Evolutionary conservation across 208 protist species (phyloP).

Genomic region (Novymonas esmeraldas): DNA sequence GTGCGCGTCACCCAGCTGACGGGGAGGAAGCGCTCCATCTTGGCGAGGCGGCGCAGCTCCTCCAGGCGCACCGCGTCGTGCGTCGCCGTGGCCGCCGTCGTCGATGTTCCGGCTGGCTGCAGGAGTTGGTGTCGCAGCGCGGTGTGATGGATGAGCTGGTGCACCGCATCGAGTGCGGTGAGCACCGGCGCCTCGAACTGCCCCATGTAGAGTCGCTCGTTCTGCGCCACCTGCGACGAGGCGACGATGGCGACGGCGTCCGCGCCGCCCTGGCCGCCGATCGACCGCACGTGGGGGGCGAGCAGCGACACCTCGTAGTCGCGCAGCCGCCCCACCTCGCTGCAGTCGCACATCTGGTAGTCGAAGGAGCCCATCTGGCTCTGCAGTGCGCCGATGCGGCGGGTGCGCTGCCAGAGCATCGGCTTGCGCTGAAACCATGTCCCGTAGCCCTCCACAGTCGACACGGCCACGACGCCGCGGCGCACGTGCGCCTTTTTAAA

Average conservation of each 20-base stretch:
- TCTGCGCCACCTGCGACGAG: slow-evolving; percentile 82
- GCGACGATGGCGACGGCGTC: slow-evolving; percentile 75
- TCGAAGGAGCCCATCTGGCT: slow-evolving; percentile 75
- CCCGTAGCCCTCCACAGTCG: slow-evolving; percentile 82
- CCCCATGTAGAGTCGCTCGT: slow-evolving; percentile 79
- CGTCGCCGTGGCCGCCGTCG: neutral
- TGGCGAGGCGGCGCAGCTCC: slow-evolving; percentile 28
- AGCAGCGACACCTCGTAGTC: slow-evolving; percentile 77
- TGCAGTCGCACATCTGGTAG: slow-evolving; percentile 54
- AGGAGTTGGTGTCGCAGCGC: slow-evolving; percentile 70
- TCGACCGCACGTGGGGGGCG: slow-evolving; percentile 56
- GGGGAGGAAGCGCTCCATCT: slow-evolving; percentile 69
- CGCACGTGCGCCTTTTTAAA: slow-evolving; percentile 47
- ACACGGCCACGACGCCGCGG: slow-evolving; percentile 80
- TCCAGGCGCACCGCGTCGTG: slow-evolving; percentile 13
- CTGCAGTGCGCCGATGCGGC: slow-evolving; percentile 85
- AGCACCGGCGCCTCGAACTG: slow-evolving; percentile 87
- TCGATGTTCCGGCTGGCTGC: slow-evolving; percentile 20
- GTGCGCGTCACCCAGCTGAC: slow-evolving; percentile 85
- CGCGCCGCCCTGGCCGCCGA: slow-evolving; percentile 52
- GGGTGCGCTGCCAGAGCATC: slow-evolving; percentile 89
- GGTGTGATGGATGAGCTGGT: slow-evolving; percentile 74
- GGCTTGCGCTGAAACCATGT: slow-evolving; percentile 89
- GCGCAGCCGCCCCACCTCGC: slow-evolving; percentile 50
- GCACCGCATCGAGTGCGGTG: slow-evolving; percentile 77